phyloP scores from a whole-genome alignment of 805 yeast genomes.

The Diddensiella transvaalensis region DNA sequence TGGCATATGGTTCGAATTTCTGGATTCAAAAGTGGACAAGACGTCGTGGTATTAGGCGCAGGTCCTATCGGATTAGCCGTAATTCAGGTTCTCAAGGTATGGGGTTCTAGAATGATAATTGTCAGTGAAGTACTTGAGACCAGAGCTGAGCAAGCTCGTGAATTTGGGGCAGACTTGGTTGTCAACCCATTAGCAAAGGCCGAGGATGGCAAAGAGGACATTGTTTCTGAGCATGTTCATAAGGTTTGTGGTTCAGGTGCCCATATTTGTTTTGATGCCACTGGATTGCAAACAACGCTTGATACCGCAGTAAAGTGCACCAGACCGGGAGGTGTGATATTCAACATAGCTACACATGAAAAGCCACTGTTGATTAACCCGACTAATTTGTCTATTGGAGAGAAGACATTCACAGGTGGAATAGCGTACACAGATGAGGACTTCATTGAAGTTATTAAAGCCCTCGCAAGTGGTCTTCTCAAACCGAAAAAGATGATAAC shows the following conservation, averaged over 20 bases:
- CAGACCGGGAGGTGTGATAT: constrained; percentile 50
- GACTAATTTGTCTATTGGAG: constrained; percentile 53
- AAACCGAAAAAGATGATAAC: constrained; percentile 44
- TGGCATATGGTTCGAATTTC: constrained; percentile 54
- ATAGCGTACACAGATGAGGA: constrained; percentile 56
- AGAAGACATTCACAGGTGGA: constrained; percentile 55
- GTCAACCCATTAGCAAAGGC: background rate
- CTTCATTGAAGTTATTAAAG: constrained; percentile 44
- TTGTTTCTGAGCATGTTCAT: background rate
- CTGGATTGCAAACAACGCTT: constrained; percentile 53
- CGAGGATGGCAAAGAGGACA: background rate
- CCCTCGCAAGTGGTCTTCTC: constrained; percentile 2
- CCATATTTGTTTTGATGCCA: constrained; percentile 50
- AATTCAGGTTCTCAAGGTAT: constrained; percentile 50
- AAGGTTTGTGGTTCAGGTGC: constrained; percentile 43
- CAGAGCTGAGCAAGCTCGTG: constrained; percentile 39
- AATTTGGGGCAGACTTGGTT: constrained; percentile 5
- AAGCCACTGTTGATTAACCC: constrained; percentile 48
- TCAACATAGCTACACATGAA: constrained; percentile 64
- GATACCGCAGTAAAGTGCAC: constrained; percentile 49
- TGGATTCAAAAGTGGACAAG: constrained; percentile 33
- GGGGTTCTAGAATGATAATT: constrained; percentile 42
- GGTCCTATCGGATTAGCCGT: constrained; percentile 54
- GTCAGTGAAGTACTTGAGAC: constrained; percentile 49
- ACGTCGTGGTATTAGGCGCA: constrained; percentile 47